A percentile compares a stretch with the other conserved stretches of the same genome.
Conservation (phyloP, 352 stramenopile genomes). For the Phytophthora sansomeana region DNA sequence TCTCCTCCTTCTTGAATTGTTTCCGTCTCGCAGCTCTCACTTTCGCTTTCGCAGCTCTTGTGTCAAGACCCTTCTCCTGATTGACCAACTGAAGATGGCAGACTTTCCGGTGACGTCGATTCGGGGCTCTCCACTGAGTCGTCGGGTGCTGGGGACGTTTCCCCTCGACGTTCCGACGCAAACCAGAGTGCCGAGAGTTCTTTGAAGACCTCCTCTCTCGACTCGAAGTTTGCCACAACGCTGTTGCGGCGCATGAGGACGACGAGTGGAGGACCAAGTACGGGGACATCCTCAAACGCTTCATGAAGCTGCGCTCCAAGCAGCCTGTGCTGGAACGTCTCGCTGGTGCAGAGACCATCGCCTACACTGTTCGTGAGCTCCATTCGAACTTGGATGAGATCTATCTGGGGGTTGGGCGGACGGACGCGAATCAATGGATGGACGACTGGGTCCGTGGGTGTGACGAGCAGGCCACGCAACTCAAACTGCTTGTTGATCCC, state of each 20-base stretch:
- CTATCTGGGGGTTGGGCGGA: neutral
- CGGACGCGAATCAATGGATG: conserved; percentile 11
- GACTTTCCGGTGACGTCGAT: conserved; percentile 7
- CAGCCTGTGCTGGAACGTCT: conserved; percentile 22
- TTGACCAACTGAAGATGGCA: neutral
- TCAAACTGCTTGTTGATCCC: neutral
- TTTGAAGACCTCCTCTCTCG: neutral
- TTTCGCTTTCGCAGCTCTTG: neutral
- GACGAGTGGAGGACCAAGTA: neutral
- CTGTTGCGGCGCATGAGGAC: neutral
- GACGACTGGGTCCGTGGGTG: conserved; percentile 2
- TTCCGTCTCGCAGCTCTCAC: neutral
- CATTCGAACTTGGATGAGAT: conserved; percentile 17
- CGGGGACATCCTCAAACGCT: conserved; percentile 2
- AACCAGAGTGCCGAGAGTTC: conserved; percentile 7
- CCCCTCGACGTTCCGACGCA: neutral
- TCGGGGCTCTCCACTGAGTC: conserved; percentile 2
- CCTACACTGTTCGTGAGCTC: conserved; percentile 4
- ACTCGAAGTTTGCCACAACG: conserved; percentile 3
- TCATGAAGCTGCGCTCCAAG: conserved; percentile 18
- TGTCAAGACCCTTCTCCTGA: no score
- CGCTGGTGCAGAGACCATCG: conserved; percentile 15
- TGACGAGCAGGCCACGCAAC: conserved; percentile 2
- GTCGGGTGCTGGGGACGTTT: neutral
- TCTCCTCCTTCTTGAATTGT: no score